These are phyloP conservation scores for Penicillium odoratum DNA, from an alignment of 495 filamentous ascomycete species.

Conservation along the genomic window DNA sequence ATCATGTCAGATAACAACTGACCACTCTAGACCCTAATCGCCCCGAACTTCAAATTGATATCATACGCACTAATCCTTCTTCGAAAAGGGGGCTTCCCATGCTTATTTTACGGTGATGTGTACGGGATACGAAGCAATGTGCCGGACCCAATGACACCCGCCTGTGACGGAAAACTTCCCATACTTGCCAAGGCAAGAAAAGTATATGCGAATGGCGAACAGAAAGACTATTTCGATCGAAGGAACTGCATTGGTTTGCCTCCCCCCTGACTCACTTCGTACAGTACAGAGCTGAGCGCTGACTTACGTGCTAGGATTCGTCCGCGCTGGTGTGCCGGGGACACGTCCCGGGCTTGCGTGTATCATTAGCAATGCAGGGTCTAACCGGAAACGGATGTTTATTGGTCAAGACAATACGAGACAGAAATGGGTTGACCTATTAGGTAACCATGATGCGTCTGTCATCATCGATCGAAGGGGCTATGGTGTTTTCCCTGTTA, in stretches of 20 bases:
- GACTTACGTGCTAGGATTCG: constrained; percentile 47
- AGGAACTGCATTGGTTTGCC: constrained; percentile 60
- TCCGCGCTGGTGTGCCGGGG: constrained; percentile 58
- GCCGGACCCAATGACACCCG: constrained; percentile 52
- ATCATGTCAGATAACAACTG: constrained; percentile 8
- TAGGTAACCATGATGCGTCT: constrained; percentile 45
- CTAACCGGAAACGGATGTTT: constrained; percentile 56
- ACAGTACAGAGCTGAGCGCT: neutral
- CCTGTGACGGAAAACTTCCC: constrained; percentile 60
- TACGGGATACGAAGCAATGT: constrained; percentile 61
- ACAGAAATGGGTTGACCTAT: constrained; percentile 63
- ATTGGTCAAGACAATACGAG: constrained; percentile 57
- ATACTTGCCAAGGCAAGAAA: constrained; percentile 64
- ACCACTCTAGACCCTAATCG: constrained; percentile 43
- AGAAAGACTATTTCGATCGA: constrained; percentile 68
- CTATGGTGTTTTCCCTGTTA: constrained; percentile 55
- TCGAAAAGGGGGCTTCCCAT: constrained; percentile 63
- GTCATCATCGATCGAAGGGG: constrained; percentile 57
- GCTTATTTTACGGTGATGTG: constrained; percentile 73
- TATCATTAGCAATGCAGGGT: constrained; percentile 56
- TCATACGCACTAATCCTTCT: constrained; percentile 67
- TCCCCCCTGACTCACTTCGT: neutral
- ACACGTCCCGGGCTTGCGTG: constrained; percentile 55
- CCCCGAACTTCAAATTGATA: constrained; percentile 57
- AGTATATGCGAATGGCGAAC: constrained; percentile 67